Evolutionary conservation across 805 yeast species (phyloP).

Genomic region (Myxozyma melibiosi): DNA sequence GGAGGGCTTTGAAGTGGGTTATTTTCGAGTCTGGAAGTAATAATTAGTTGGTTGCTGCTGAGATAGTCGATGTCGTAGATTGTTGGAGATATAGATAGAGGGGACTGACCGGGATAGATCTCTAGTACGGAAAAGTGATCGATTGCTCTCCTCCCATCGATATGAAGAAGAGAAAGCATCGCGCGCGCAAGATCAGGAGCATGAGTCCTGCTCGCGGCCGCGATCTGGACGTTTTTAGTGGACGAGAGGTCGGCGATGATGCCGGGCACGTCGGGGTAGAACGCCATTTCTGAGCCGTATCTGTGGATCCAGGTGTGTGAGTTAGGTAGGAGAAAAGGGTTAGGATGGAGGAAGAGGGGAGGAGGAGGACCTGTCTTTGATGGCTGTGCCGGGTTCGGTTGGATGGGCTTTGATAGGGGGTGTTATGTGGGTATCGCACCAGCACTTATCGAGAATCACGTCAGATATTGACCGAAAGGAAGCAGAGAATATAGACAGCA

Average conservation of each 20-base stretch:
- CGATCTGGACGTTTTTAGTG: constrained; percentile 52
- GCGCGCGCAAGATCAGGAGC: constrained; percentile 72
- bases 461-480: not conserved
- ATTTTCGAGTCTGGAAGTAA: constrained; percentile 46
- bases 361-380: constrained; percentile 48
- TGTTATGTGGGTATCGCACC: constrained; percentile 76
- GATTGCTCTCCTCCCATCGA: constrained; percentile 56
- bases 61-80: no score
- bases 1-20: constrained; percentile 55
- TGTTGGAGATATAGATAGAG: constrained; percentile 44
- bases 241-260: constrained; percentile 58
- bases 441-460: constrained; percentile 45
- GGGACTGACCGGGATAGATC: constrained; percentile 60
- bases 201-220: constrained; percentile 77
- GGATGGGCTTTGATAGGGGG: constrained; percentile 54
- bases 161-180: constrained; percentile 54
- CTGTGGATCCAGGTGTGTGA: not conserved
- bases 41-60: no score
- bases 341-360: not conserved
- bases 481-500: not conserved
- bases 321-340: not conserved
- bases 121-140: constrained; percentile 58
- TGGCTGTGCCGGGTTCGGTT: constrained; percentile 41
- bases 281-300: constrained; percentile 56
- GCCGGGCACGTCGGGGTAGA: constrained; percentile 68